phyloP scores from a whole-genome alignment of 2,329 filamentous ascomycete species.

The Colletotrichum cordylinicola region DNA sequence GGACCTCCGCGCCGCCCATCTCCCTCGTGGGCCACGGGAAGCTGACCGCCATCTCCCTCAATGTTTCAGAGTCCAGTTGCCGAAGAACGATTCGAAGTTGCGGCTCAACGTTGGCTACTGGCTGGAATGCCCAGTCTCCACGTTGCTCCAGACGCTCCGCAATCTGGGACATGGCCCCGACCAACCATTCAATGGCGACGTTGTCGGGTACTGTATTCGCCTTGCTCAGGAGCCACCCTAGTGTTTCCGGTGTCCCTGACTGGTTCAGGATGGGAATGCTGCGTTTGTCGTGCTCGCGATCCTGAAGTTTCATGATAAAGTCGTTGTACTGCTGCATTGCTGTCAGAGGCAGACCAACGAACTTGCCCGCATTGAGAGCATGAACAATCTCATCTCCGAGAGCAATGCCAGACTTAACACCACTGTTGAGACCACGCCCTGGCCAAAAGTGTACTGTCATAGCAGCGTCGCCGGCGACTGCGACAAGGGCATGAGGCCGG shows the following conservation, averaged over 20 bases:
- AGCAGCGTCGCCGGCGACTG: background rate
- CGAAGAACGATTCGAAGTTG: slow-evolving; percentile 37
- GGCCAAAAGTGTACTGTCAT: background rate
- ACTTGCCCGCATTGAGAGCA: background rate
- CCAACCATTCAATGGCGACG: background rate
- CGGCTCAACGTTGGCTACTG: slow-evolving; percentile 2
- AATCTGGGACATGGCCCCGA: background rate
- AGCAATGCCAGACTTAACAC: background rate
- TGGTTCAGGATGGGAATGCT: slow-evolving; percentile 40
- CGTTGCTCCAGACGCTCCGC: background rate
- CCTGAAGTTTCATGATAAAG: slow-evolving; percentile 39
- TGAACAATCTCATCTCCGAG: background rate
- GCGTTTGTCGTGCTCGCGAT: slow-evolving; percentile 39
- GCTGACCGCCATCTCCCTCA: slow-evolving; percentile 40
- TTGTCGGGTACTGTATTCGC: slow-evolving; percentile 17
- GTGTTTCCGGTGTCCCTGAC: slow-evolving; percentile 37
- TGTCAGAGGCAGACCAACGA: slow-evolving; percentile 33
- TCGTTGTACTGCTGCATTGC: slow-evolving; percentile 39
- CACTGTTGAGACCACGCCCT: background rate
- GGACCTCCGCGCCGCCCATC: slow-evolving; percentile 39
- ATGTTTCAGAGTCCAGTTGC: slow-evolving; percentile 33
- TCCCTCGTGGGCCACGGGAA: slow-evolving; percentile 41
- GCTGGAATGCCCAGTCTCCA: background rate
- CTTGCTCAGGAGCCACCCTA: slow-evolving; percentile 38
- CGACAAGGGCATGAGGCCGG: background rate